A percentile compares a stretch with the other conserved stretches of the same genome.
Conservation (phyloP, 257 asterid species). For the Plantago elongata region DNA sequence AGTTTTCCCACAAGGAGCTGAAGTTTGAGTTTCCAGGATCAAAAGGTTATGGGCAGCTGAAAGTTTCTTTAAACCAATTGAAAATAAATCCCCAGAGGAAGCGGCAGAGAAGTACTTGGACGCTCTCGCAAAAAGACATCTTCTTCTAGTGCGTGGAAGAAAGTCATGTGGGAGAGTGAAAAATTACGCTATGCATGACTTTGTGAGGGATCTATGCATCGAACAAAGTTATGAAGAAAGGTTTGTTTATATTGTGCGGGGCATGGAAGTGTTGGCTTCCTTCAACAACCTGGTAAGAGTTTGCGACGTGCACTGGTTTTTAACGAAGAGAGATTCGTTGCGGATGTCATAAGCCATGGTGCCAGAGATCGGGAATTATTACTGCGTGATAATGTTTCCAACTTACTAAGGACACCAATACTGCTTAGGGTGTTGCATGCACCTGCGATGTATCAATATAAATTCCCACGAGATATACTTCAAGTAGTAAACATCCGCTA, state of each 20-base stretch:
- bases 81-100: conserved; percentile 17
- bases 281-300: neutral
- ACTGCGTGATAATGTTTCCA: neutral
- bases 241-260: conserved; percentile 2
- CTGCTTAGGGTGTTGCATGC: conserved; percentile 13
- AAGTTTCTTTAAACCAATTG: conserved; percentile 17
- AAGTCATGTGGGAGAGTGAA: conserved; percentile 17
- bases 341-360: neutral
- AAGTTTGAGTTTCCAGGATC: conserved; percentile 14
- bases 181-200: conserved; percentile 20
- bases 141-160: neutral
- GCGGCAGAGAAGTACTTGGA: conserved; percentile 15
- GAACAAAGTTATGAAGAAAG: conserved; percentile 14
- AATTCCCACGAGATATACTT: conserved; percentile 3
- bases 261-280: no score
- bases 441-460: neutral
- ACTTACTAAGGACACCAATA: neutral
- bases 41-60: conserved; percentile 25
- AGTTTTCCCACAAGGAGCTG: conserved; percentile 9
- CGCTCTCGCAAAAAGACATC: conserved; percentile 19
- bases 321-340: neutral
- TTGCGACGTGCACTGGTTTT: neutral
- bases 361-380: neutral
- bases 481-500: conserved; percentile 7
- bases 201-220: conserved; percentile 20